Conservation (phyloP, 495 filamentous ascomycete genomes). For the Cairneyella variabilis region DNA sequence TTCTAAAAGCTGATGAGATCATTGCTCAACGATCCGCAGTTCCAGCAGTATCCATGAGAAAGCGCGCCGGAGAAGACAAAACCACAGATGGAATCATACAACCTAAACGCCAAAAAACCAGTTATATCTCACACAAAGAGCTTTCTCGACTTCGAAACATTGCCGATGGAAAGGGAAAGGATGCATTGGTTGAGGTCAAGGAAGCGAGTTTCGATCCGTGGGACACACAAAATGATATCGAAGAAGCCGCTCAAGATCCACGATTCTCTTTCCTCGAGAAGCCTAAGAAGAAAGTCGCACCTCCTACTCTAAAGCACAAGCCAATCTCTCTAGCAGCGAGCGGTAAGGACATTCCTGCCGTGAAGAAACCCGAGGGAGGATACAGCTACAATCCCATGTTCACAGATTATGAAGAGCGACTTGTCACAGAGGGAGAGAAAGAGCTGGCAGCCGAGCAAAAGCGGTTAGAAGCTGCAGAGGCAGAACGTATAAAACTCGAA, state of each 20-base stretch:
- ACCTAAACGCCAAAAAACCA: conserved; percentile 66
- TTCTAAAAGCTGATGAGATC: conserved; percentile 85
- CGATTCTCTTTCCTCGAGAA: conserved; percentile 59
- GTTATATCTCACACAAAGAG: conserved; percentile 78
- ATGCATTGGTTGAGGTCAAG: conserved; percentile 47
- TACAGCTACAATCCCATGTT: conserved; percentile 90
- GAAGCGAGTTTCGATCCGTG: conserved; percentile 74
- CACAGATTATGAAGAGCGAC: conserved; percentile 72
- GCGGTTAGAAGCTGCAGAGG: conserved; percentile 62
- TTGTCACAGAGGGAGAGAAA: conserved; percentile 69
- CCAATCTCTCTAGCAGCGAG: conserved; percentile 76
- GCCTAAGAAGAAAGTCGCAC: conserved; percentile 62
- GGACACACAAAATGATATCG: conserved; percentile 48
- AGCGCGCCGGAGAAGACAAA: conserved; percentile 59
- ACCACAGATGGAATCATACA: conserved; percentile 62
- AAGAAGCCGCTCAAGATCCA: conserved; percentile 41
- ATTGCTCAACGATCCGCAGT: conserved; percentile 78
- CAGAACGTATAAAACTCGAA: conserved; percentile 50
- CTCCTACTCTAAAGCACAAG: conserved; percentile 67
- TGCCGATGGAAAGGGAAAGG: conserved; percentile 65
- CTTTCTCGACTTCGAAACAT: conserved; percentile 69
- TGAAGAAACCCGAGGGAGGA: conserved; percentile 71
- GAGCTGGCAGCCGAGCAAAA: conserved; percentile 77
- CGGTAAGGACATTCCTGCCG: conserved; percentile 73
- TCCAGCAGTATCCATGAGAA: conserved; percentile 69